Evolutionary conservation across 225 moss, liverwort and hornwort species (phyloP).

Genomic region (Thuidium tamariscinum): DNA sequence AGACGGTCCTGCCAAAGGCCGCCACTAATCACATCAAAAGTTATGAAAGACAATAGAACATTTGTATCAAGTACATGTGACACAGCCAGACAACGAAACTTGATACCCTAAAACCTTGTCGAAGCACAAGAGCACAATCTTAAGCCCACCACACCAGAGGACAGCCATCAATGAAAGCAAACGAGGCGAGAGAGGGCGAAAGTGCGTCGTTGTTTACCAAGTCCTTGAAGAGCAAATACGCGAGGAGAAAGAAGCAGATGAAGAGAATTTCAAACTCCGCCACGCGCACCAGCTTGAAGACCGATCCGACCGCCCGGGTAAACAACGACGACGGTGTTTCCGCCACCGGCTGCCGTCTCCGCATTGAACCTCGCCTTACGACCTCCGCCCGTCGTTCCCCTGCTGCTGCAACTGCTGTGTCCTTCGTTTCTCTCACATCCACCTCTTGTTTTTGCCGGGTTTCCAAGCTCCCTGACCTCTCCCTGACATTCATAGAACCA

Average conservation of each 20-base stretch:
- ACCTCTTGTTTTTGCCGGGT: neutral
- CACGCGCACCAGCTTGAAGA: neutral
- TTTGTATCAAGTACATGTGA: neutral
- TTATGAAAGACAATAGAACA: neutral
- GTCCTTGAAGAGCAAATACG: neutral
- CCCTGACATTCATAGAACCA: neutral
- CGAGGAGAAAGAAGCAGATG: neutral
- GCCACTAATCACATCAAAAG: neutral
- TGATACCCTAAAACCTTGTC: neutral
- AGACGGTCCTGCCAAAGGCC: neutral
- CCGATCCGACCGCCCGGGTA: neutral
- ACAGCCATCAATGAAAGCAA: neutral
- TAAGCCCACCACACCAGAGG: neutral
- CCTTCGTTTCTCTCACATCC: neutral
- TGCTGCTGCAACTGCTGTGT: neutral
- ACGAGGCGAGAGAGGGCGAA: neutral
- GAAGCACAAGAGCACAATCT: neutral
- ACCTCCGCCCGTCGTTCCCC: neutral
- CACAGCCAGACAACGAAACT: neutral
- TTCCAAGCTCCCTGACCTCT: neutral
- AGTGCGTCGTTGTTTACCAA: neutral
- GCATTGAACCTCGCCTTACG: neutral
- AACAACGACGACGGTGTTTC: neutral
- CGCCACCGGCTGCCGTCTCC: neutral
- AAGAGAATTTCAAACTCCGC: conserved; percentile 6